These are phyloP conservation scores for Plantago ovata DNA, from an alignment of 257 asterid genomes.

Conservation along the genomic window DNA sequence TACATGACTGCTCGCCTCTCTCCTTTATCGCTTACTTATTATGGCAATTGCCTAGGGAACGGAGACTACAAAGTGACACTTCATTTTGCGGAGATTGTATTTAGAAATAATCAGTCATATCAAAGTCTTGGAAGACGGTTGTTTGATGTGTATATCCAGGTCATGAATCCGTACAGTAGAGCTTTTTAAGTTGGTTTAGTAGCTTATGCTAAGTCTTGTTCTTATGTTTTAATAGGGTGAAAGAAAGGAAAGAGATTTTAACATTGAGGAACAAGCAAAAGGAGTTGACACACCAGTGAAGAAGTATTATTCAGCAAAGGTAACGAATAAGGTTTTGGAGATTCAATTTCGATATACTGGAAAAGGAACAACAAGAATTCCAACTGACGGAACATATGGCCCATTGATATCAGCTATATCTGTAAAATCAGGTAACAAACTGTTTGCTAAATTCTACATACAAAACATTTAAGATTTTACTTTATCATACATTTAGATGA, in stretches of 20 bases:
- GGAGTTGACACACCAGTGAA: constrained; percentile 32
- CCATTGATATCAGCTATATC: constrained; percentile 51
- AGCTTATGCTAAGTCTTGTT: too few relatives aligned
- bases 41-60: constrained; percentile 44
- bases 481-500: too few relatives aligned
- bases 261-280: constrained; percentile 30
- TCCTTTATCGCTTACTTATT: constrained; percentile 43
- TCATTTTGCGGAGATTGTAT: constrained; percentile 46
- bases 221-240: constrained; percentile 27
- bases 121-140: constrained; percentile 45
- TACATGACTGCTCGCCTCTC: constrained; percentile 42
- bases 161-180: neutral
- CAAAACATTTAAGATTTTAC: too few relatives aligned
- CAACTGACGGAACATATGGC: constrained; percentile 37
- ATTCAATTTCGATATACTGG: constrained; percentile 37
- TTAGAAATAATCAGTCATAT: constrained; percentile 34
- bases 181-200: neutral
- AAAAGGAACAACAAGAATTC: constrained; percentile 38
- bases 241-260: constrained; percentile 28
- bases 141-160: constrained; percentile 53
- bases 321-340: constrained; percentile 28
- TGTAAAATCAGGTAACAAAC: constrained; percentile 32
- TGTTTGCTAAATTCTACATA: neutral
- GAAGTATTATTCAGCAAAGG: constrained; percentile 19
- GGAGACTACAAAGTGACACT: constrained; percentile 50